Base-by-base conservation (phyloP, 2,329 filamentous ascomycete genomes). In the Penicillium fuscoglaucum region DNA sequence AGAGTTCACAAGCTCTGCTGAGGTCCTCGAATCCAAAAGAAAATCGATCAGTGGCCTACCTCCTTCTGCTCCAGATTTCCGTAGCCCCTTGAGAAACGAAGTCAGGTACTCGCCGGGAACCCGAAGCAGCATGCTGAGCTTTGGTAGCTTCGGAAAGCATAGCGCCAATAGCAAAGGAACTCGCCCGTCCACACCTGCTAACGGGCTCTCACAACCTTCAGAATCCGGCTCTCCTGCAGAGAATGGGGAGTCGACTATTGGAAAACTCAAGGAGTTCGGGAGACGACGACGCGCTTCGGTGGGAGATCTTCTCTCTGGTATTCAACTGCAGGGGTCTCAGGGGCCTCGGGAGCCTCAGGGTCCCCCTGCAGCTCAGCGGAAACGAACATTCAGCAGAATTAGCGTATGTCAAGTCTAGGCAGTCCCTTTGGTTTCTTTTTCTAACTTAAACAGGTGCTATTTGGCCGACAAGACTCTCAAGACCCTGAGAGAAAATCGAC, bases 211-310 rank as follows among this genome's bases (percentile, higher is more conserved):
- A 1, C 40, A 55, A 19, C 44, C 35, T 37, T 39, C 55, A 17
- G 50, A 37, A 8, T 53, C 58, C 3, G 53, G 35, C 5, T 60
- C 61, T 46, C 49, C 59, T 24, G 59, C 47, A 28, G 61, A 52
- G 17, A 64, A 61, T 28, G 45, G 45, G n/a, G 62, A 64, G 33
- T 67, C 69, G 15, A 60, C 65, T 43, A 67, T 69, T 58, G 64
- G 64, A 26, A 73, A 68, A 50, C 49, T 72, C 55, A 72, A 70
- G 51, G 64, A 56, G 35, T 67, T 71, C 26, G 61, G 66, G n/a
- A 67, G 61, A 40, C 66, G 68, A 29, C 70, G 68, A 19, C 66
- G 70, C 19, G 54, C 63, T 15, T 73, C 71, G 2, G 61, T 68
- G 19, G 61, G 65, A 28, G 65, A 66, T 58, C 52, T 66, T 10